These are phyloP conservation scores for Penicillium freii DNA, from an alignment of 2,329 filamentous ascomycete genomes.

Conservation along the genomic window DNA sequence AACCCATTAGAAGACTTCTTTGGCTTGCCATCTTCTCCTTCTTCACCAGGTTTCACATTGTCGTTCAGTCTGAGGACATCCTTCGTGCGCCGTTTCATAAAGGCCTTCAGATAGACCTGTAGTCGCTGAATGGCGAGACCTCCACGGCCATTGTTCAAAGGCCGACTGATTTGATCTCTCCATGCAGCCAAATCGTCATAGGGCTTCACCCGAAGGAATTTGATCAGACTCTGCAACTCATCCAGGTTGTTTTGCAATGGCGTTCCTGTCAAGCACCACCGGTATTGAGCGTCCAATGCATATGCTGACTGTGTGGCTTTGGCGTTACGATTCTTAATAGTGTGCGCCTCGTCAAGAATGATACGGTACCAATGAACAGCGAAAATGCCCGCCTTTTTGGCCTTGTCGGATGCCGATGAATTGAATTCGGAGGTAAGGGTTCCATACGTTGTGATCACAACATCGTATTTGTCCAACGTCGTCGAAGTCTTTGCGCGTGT, in stretches of 20 bases:
- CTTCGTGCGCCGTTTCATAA: conserved; percentile 99
- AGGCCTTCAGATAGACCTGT: conserved; percentile 80
- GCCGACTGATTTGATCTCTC: conserved; percentile 86
- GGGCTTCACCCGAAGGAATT: conserved; percentile 86
- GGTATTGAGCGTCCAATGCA: conserved; percentile 77
- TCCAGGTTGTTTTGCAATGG: conserved; percentile 99
- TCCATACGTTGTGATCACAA: conserved; percentile 96
- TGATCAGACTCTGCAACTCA: conserved; percentile 89
- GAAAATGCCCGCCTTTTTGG: conserved; percentile 76
- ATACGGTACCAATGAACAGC: conserved; percentile 92
- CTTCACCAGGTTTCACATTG: conserved; percentile 71
- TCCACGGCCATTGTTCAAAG: conserved; percentile 85
- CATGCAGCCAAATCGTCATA: conserved; percentile 83
- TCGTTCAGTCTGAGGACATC: conserved; percentile 90
- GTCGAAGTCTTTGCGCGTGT: conserved; percentile 75
- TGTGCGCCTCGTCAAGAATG: conserved; percentile 94
- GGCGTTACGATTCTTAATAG: conserved; percentile 96
- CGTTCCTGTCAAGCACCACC: conserved; percentile 95
- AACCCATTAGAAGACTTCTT: conserved; percentile 63
- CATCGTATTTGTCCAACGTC: conserved; percentile 80
- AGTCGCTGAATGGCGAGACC: conserved; percentile 84
- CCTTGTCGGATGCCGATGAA: conserved; percentile 56
- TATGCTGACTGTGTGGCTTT: conserved; percentile 93
- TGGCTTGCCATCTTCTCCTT: conserved; percentile 49
- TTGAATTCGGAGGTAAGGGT: conserved; percentile 89